phyloP scores from a whole-genome alignment of 2,329 filamentous ascomycete genomes.

The Ascochyta koolunga region DNA sequence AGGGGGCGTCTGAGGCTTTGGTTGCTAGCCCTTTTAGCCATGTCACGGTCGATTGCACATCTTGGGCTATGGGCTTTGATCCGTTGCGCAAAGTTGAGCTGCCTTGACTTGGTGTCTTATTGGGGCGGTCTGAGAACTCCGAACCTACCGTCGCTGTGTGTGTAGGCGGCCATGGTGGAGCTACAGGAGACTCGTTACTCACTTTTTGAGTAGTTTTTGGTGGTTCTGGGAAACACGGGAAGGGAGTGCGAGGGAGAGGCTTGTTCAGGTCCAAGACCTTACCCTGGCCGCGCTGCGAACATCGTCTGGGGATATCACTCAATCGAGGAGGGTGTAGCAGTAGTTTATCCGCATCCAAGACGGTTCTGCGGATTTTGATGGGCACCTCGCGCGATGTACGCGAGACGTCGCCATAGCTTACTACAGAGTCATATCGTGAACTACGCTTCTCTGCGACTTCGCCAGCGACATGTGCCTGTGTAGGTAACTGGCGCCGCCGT shows the following conservation, averaged over 20 bases:
- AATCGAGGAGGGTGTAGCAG: conserved; percentile 21
- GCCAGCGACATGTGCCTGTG: neutral
- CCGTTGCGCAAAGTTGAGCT: neutral
- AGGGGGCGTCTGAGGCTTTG: neutral
- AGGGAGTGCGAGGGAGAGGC: conserved; percentile 11
- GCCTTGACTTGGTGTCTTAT: neutral
- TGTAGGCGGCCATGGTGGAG: neutral
- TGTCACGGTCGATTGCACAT: neutral
- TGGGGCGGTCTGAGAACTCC: neutral
- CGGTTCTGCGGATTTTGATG: conserved; percentile 5
- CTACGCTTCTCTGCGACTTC: neutral
- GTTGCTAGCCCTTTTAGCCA: neutral
- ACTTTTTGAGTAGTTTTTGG: neutral
- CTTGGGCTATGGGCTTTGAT: neutral
- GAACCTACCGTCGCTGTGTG: neutral
- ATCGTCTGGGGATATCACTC: conserved; percentile 1
- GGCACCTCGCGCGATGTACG: conserved; percentile 18
- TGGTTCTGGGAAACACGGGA: neutral
- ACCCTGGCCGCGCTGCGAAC: neutral
- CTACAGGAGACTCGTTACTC: neutral
- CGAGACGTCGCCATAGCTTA: conserved; percentile 11
- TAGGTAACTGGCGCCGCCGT: neutral
- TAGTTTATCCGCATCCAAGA: conserved; percentile 18
- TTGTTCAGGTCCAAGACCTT: neutral
- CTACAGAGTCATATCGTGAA: neutral